These are phyloP conservation scores for Carex cristatella DNA, from an alignment of 176 grass and related monocot species.

Conservation along the genomic window DNA sequence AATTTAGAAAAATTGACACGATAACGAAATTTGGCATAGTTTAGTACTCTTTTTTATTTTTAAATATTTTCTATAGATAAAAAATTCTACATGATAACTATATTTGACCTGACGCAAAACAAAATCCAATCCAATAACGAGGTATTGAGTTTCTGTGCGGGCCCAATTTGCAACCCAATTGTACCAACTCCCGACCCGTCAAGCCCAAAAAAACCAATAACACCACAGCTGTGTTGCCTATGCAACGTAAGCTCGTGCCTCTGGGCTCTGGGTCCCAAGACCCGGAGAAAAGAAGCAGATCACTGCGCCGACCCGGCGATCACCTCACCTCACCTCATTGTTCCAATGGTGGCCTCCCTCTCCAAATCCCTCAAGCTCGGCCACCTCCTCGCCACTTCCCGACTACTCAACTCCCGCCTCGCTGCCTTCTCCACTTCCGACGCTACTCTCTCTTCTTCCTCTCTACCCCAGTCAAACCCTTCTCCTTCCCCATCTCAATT, in stretches of 20 bases:
- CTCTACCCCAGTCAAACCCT: constrained; percentile 1
- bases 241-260: too few relatives aligned
- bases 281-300: neutral
- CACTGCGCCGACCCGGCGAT: neutral
- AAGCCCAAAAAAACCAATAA: neutral
- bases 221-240: too few relatives aligned
- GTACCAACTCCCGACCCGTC: neutral
- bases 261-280: too few relatives aligned
- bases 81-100: too few relatives aligned
- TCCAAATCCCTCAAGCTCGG: constrained; percentile 43
- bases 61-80: too few relatives aligned
- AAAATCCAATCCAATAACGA: neutral
- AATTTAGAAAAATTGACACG: too few relatives aligned
- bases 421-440: constrained; percentile 27
- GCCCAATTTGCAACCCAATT: neutral
- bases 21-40: too few relatives aligned
- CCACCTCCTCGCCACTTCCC: constrained; percentile 19
- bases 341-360: constrained; percentile 50
- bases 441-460: constrained; percentile 14
- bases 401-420: constrained; percentile 14
- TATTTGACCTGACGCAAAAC: neutral
- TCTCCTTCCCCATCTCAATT: constrained; percentile 28
- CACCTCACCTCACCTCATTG: neutral
- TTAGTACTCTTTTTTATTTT: too few relatives aligned
- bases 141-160: neutral